phyloP scores from a whole-genome alignment of 495 filamentous ascomycete genomes.

The Trichoderma erinaceum region DNA sequence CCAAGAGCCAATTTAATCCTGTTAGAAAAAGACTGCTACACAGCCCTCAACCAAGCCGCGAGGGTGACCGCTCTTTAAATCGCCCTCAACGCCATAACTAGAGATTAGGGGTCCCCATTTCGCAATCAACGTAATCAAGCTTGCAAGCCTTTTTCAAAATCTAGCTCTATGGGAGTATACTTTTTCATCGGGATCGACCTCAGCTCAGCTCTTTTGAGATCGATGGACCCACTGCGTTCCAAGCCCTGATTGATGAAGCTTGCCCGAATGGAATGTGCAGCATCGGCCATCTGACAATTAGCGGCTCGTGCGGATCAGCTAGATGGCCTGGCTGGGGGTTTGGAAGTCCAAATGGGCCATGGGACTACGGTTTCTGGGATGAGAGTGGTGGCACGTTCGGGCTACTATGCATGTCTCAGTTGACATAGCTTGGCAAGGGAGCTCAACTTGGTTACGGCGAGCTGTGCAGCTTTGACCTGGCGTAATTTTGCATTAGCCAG shows the following conservation, averaged over 20 bases:
- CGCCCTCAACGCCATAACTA: no score
- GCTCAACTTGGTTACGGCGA: neutral
- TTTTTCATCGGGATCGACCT: neutral
- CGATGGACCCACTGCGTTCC: neutral
- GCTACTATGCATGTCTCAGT: neutral
- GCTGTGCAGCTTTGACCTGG: neutral
- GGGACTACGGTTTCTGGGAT: neutral
- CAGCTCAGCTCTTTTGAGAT: neutral
- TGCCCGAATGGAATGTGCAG: neutral
- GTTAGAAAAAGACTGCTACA: neutral
- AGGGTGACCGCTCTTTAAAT: neutral
- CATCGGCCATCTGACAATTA: neutral
- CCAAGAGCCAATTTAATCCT: neutral
- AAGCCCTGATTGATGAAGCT: neutral
- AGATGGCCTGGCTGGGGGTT: neutral
- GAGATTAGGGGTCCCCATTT: neutral
- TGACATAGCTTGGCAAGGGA: no score
- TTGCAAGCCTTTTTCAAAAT: no score
- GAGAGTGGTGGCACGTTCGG: neutral
- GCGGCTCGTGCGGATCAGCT: neutral
- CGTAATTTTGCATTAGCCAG: no score
- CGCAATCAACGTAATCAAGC: neutral
- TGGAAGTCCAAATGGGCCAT: neutral
- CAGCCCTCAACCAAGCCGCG: neutral
- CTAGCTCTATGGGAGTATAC: no score